Evolutionary conservation across 192 early-diverging fungal species (phyloP).

Genomic region (Coemansia sp.): DNA sequence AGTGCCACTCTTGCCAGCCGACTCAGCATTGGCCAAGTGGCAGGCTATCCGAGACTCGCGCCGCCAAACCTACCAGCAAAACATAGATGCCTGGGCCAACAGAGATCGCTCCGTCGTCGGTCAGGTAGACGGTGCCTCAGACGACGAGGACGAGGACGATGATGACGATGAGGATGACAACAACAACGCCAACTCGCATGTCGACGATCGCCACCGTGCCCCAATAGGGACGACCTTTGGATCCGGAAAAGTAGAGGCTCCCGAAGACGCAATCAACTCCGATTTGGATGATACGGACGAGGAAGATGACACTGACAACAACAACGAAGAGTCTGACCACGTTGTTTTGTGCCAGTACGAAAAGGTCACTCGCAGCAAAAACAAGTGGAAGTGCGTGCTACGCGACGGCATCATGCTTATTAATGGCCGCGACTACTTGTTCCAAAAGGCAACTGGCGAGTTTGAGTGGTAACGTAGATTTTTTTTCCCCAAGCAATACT

Average conservation of each 20-base stretch:
- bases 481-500: not conserved
- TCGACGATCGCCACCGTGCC: conserved; percentile 44
- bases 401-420: conserved; percentile 96
- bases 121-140: conserved; percentile 50
- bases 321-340: conserved; percentile 69
- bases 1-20: not conserved
- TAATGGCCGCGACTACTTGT: conserved; percentile 94
- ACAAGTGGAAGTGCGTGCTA: conserved; percentile 98
- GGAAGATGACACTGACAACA: conserved; percentile 62
- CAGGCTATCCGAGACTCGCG: conserved; percentile 19
- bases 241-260: conserved; percentile 22
- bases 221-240: not conserved
- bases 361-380: conserved; percentile 91
- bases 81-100: conserved; percentile 7
- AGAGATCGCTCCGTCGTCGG: conserved; percentile 14
- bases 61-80: conserved; percentile 17
- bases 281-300: conserved; percentile 81
- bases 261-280: conserved; percentile 69
- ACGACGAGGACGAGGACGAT: conserved; percentile 35
- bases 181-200: conserved; percentile 1
- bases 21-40: conserved; percentile 29
- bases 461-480: conserved; percentile 86
- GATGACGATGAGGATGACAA: conserved; percentile 34
- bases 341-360: conserved; percentile 78
- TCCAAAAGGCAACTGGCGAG: conserved; percentile 92